Conservation (phyloP, 2,329 filamentous ascomycete species). For the Arthroderma sp. region DNA sequence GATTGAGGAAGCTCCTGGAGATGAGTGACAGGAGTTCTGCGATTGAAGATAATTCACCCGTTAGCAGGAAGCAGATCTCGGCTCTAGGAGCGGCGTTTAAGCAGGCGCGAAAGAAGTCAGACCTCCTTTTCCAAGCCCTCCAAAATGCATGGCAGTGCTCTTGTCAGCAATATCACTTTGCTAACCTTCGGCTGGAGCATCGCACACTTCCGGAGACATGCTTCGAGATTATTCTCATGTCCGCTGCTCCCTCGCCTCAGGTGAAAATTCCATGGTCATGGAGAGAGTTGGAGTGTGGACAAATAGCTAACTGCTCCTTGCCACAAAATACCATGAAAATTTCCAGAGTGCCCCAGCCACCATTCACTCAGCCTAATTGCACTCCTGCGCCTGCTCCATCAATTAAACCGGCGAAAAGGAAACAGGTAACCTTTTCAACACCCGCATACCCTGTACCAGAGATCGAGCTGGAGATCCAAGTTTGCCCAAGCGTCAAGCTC, state of each 20-base stretch:
- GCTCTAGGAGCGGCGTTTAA: neutral
- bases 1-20: neutral
- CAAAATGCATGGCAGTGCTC: neutral
- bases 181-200: conserved; percentile 2
- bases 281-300: neutral
- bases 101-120: neutral
- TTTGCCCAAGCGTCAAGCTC: neutral
- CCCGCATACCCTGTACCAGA: neutral
- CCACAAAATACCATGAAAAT: no score
- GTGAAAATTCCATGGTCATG: neutral
- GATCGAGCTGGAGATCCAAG: neutral
- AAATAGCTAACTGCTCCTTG: neutral
- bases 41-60: no score
- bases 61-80: neutral
- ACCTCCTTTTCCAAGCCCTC: neutral
- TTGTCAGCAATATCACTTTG: neutral
- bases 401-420: neutral
- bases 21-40: neutral
- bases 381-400: neutral
- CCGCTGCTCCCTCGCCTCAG: neutral
- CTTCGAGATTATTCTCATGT: neutral
- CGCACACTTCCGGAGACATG: neutral
- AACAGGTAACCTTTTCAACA: neutral
- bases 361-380: no score
- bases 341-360: neutral